Evolutionary conservation across 495 filamentous ascomycete genomes (phyloP), one percentile per base, ranked within the genome.

Genomic region (Aspergillus haitiensis): DNA sequence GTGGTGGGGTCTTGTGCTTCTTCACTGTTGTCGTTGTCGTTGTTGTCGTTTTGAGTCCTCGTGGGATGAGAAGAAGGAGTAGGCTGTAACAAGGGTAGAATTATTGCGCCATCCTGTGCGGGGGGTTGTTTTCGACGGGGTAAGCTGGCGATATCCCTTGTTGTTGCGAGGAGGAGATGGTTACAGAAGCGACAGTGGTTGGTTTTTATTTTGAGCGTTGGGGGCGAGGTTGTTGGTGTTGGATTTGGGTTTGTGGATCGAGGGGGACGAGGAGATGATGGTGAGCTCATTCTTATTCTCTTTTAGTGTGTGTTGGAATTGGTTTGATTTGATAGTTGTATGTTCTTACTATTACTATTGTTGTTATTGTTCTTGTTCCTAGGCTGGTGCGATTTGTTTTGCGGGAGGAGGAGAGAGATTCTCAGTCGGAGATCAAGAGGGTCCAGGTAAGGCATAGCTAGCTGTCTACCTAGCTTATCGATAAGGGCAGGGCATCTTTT

Each of bases 141-240:
- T 35, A 91, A 84, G 4, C 69, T 37, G 11, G 71, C 44, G 55
- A 90, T 69, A 15, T 67, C 55, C 59, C 85, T 80, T 5, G 86
- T 89, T 48, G 81, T 86, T 15, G 88, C 83, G 56, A 92, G 78
- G 46, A 92, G 75, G 68, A 89, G 84, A 67, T 87, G 81, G 44
- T 77, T 84, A 81, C 88, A 92, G 78, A 86, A 81, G 42, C 72
- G 77, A 79, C 88, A 90, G 77, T 92, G 88, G 78, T 89, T 87
- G 52, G 86, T 89, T 67, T 78, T 75, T 64, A 85, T 78, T 33
- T 46, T 18, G 42, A 9, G 9, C n/a, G 31, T 12, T 53, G 16
- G 45, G 34, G 15, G 31, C 18, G 37, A 16, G 21, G 3, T 27
- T 59, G 46, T 21, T 52, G 56, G 57, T 56, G 36, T 49, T 53